These are phyloP conservation scores for Simmondsia chinensis DNA, from an alignment of 148 eudicot species.

Conservation along the genomic window DNA sequence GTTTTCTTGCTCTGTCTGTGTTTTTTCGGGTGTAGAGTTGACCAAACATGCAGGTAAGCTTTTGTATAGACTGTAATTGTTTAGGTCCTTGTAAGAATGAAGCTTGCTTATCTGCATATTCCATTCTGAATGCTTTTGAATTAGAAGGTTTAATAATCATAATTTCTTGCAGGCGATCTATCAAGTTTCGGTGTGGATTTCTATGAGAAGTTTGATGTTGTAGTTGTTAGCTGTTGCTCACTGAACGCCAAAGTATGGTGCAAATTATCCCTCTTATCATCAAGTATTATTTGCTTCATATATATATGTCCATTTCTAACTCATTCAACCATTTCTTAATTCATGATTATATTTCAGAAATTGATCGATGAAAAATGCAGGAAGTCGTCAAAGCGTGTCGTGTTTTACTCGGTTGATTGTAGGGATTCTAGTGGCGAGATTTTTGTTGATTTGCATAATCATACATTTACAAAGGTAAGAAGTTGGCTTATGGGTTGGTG, in stretches of 20 bases:
- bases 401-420: constrained; percentile 86
- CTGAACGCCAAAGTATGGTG: constrained; percentile 49
- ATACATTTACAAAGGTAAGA: constrained; percentile 58
- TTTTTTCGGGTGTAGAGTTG: too few species aligned
- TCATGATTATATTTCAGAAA: constrained; percentile 33
- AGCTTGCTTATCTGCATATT: neutral
- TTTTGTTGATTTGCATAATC: constrained; percentile 80
- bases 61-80: too few species aligned
- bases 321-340: neutral
- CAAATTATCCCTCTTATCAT: neutral
- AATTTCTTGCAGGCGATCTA: constrained; percentile 52
- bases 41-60: too few species aligned
- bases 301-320: neutral
- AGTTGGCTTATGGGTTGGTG: neutral
- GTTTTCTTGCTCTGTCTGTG: too few species aligned
- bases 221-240: constrained; percentile 70
- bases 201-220: constrained; percentile 73
- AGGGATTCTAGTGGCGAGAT: constrained; percentile 93
- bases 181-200: constrained; percentile 48
- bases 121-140: neutral
- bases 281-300: neutral
- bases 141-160: neutral
- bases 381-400: constrained; percentile 63
- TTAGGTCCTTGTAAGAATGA: neutral
- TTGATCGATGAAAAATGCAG: constrained; percentile 75